Base-by-base conservation (phyloP, 768 basidiomycete species). In the Tricholoma flavovirens region DNA sequence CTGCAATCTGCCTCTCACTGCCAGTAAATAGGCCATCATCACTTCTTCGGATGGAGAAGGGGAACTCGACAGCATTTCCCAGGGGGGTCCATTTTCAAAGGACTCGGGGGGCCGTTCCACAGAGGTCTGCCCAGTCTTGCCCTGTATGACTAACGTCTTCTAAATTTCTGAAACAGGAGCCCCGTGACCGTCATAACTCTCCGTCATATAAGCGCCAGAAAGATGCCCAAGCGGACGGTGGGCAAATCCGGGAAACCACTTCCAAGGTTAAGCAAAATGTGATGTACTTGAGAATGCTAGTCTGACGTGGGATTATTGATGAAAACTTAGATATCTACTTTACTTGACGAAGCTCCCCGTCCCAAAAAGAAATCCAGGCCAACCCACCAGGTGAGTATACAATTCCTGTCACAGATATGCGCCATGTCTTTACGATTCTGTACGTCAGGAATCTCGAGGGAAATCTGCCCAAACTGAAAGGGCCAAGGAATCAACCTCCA, bases 291-390 rank as follows among this genome's bases (percentile, higher is more conserved):
- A 40, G 14, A 8, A 40, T 9, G 15, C 21, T n/a, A 40, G 14
- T 14, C 3, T 33, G 5, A 32, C 17, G 21, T 19, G 21, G 15
- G 6, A 6, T n/a, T 29, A 10, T 40, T 40, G 29, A 53, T 22
- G 21, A 24, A 7, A 40, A 14, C 10, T 15, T 19, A 65, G 60
- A 56, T 85, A 29, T 84, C 85, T 5, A 78, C 78, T 5, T 73
- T 87, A 14, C 71, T 80, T 22, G 84, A 86, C 57, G 83, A 85
- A 46, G 77, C 78, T 9, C 77, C 77, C 7, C 82, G 82, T 59
- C 71, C 66, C 24, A 56, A 43, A 46, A 52, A 48, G 38, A 58
- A 60, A 36, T 36, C 22, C 15, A 40, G 21, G 35, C 9, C 36
- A 26, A 26, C 6, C n/a, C 7, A 22, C 43, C 12, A 46, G 12